These are phyloP conservation scores for Solanum megistacrolobum DNA, from an alignment of 257 asterid genomes.

Conservation along the genomic window DNA sequence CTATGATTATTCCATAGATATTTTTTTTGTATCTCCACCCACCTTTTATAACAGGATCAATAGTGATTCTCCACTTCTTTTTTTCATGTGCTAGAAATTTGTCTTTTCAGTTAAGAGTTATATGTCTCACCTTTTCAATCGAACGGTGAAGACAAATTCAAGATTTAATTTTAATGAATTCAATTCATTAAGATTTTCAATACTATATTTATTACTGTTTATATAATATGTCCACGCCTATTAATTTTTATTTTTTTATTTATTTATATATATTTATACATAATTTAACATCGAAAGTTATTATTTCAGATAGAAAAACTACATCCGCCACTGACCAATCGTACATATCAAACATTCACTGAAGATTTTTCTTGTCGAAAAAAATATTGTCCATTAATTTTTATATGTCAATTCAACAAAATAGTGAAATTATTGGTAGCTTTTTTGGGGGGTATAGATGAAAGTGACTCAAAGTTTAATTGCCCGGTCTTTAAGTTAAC, in stretches of 20 bases:
- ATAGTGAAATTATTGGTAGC: not conserved
- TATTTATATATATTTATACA: not conserved
- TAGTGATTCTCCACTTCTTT: not conserved
- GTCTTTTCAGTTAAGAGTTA: not conserved
- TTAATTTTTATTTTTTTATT: not conserved
- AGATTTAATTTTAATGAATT: not conserved
- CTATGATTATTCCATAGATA: not conserved
- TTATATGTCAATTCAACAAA: not conserved
- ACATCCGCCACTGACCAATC: not conserved
- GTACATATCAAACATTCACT: not conserved
- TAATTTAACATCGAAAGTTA: not conserved
- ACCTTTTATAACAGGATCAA: not conserved
- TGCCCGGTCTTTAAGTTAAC: not conserved
- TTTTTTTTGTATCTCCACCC: not conserved
- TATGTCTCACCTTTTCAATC: not conserved
- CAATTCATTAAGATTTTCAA: not conserved
- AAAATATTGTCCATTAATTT: not conserved
- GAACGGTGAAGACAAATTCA: fast-evolving
- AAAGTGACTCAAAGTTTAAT: not conserved
- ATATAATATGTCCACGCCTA: not conserved
- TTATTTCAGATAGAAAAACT: not conserved
- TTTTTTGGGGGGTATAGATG: not conserved
- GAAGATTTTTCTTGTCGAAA: not conserved
- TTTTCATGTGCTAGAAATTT: not conserved
- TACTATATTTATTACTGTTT: not conserved